Evolutionary conservation across 2,329 filamentous ascomycete genomes (phyloP), one percentile per base, ranked within the genome.

Genomic region (Pseudocercospora fuligena): DNA sequence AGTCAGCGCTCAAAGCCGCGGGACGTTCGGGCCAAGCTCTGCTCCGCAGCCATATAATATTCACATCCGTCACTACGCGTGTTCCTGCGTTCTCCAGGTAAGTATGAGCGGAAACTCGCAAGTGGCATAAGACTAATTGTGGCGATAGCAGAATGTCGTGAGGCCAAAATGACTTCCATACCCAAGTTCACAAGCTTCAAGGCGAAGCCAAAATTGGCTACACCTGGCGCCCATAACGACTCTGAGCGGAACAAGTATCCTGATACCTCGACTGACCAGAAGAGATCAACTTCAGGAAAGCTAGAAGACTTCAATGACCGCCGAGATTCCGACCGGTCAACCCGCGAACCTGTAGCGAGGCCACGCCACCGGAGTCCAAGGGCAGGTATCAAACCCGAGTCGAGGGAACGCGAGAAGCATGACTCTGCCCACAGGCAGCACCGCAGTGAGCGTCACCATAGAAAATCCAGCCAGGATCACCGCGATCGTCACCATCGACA

Each of bases 161-260:
- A 71, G 64, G 60, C 62, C 59, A 64, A 40, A 1, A 71, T 69
- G 63, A 19, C 75, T 6, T 72, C 73, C 47, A 82, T 91, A 23
- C 91, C 92, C 9, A 92, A 89, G 73, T 94, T 94, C 75, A 83
- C 87, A 21, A 94, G 91, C 69, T 94, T 94, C 81, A 89, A 86
- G 71, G 86, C 85, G 67, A 85, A 84, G 67, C 62, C 74, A 12
- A 69, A 69, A 47, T 29, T 60, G 16, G 27, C 51, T 8, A 19
- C 51, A 6, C 21, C 11, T 27, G 27, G 7, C 72, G 59, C 66
- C 3, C 33, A 14, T 3, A 14, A 36, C 33, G 33, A 36, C 12
- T 2, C 12, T 14, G 33, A 36, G 33, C 33, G 11, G 11, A 36
- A 36, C 5, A 14, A 5, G 33, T 12, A 36, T 36, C 11, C 33